A percentile compares a stretch with the other conserved stretches of the same genome.
Evolutionary conservation across 225 moss, liverwort and hornwort species (phyloP).

Genomic region (Antitrichia curtipendula): DNA sequence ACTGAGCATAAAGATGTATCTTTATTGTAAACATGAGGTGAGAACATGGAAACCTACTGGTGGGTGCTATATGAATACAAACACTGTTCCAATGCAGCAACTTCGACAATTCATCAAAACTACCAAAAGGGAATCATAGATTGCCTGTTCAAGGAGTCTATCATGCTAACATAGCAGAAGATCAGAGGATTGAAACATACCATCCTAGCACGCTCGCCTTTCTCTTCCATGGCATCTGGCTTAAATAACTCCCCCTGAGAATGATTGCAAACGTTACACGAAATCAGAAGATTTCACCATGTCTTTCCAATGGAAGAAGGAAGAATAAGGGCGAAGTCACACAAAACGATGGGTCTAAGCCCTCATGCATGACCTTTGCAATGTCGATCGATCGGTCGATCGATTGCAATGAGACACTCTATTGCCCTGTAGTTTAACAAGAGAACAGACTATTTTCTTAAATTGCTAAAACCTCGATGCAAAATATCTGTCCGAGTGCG

Average conservation of each 20-base stretch:
- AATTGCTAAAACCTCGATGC: not conserved
- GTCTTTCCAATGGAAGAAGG: not conserved
- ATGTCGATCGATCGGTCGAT: not conserved
- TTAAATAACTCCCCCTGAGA: conserved; percentile 71
- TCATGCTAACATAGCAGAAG: not conserved
- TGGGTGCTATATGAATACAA: not conserved
- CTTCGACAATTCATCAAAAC: not conserved
- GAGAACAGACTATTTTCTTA: not conserved
- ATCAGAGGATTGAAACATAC: conserved; percentile 2
- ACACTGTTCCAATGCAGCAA: not conserved
- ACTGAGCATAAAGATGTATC: not conserved
- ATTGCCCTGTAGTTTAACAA: not conserved
- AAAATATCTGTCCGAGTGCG: not conserved
- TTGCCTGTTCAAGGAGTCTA: not conserved
- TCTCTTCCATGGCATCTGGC: conserved; percentile 87
- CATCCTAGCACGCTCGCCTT: conserved; percentile 96
- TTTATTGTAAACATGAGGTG: not conserved
- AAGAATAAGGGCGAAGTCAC: not conserved
- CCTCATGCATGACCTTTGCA: not conserved
- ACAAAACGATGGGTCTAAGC: not conserved
- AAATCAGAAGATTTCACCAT: not conserved
- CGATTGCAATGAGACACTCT: not conserved
- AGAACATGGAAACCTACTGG: not conserved
- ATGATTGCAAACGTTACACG: not conserved
- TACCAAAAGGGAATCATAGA: not conserved